Conservation (phyloP, 192 early-diverging fungal genomes). For the Rhizophagus prolifer region DNA sequence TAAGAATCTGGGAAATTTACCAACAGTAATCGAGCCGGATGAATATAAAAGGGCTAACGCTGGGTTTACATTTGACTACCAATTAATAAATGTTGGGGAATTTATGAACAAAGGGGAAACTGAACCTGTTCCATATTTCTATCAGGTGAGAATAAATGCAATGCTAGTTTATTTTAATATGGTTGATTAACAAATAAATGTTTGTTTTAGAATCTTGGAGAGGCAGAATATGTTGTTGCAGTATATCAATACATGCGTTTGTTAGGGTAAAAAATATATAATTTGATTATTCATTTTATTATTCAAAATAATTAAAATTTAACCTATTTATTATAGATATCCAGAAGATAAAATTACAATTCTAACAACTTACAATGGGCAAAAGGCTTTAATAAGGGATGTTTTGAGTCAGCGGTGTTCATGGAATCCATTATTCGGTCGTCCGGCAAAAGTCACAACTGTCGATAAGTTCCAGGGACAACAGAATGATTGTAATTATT, state of each 20-base stretch:
- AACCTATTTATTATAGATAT: constrained; percentile 52
- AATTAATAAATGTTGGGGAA: constrained; percentile 83
- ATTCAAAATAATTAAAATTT: neutral
- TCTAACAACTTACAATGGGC: constrained; percentile 97
- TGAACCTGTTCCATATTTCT: constrained; percentile 82
- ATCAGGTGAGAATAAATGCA: constrained; percentile 42
- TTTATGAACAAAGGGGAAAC: constrained; percentile 80
- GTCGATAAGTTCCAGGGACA: constrained; percentile 98
- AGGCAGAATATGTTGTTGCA: constrained; percentile 97
- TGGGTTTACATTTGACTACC: constrained; percentile 81
- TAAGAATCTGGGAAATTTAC: constrained; percentile 67
- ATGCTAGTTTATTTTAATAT: neutral
- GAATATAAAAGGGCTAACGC: constrained; percentile 76
- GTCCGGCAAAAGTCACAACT: constrained; percentile 78
- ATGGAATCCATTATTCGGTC: constrained; percentile 85
- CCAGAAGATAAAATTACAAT: constrained; percentile 87
- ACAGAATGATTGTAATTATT: constrained; percentile 79
- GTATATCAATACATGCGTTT: constrained; percentile 96
- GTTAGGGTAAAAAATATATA: constrained; percentile 59
- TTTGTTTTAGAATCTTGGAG: constrained; percentile 80
- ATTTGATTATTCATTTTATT: neutral
- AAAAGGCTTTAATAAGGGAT: constrained; percentile 88
- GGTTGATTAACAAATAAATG: neutral
- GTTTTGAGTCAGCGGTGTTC: constrained; percentile 82
- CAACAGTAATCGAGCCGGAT: constrained; percentile 38